Evolutionary conservation across 768 basidiomycete genomes (phyloP), one percentile per base, ranked within the genome.

Genomic region (Lentinus brumalis): DNA sequence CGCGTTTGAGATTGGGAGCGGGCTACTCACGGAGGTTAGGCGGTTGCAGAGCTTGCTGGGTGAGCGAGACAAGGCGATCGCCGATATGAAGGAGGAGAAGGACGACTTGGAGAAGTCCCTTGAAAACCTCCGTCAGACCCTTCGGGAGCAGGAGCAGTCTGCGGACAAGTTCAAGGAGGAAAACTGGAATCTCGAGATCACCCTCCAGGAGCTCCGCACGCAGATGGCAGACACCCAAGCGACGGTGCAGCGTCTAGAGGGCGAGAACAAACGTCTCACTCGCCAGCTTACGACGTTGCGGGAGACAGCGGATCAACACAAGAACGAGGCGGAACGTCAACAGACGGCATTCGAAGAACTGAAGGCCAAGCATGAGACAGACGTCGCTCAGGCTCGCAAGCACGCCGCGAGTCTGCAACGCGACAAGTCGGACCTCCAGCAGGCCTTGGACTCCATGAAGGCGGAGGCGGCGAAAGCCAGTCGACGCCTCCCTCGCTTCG

Each of bases 151-250:
- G 69, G 92, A 97, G 75, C 85, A 88, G 72, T 55, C 57, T 51
- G 31, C 69, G 89, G 96, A 98, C 73, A 94, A 94, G 64, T 96
- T 87, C 85, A 94, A 94, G 76, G 96, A 98, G 76, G 94, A 96
- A 76, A 98, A 97, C 73, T 98, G 97, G 97, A 96, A 98, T 70
- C 86, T 98, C 59, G 96, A 98, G 78, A 94, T 98, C 51, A 84
- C 85, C 15, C 78, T 94, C 31, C 96, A 98, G 72, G 95, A 97
- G 60, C 81, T 95, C 26, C 88, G 88, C 41, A 77, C 83, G 1
- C 86, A 91, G 65, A 79, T 90, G 49, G 70, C 81, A 32, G 87
- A 91, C 51, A 81, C 85, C 1, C 87, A 92, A 63, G 75, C 86
- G 16, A 79, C 86, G 8, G 75, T 81, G 4, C 82, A 85, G 64